Percentiles rank a stretch among this genome's conserved stretches.
Evolutionary conservation across 306 rosid species (phyloP).

Genomic region (Prunus salicina): DNA sequence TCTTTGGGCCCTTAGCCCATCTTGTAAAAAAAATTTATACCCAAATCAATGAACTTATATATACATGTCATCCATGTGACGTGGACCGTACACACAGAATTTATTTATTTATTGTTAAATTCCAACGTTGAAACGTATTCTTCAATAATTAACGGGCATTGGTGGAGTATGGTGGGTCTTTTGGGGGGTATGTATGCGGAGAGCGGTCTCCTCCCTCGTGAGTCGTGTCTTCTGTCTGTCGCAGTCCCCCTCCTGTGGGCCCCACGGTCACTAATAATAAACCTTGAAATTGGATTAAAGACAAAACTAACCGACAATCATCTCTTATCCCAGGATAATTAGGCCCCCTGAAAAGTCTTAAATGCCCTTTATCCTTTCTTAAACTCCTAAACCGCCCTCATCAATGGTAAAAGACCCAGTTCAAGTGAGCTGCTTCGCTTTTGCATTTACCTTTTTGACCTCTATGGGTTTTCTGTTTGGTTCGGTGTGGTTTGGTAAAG

Average conservation of each 20-base stretch:
- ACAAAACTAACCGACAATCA: conserved; percentile 30
- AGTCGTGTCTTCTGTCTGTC: background rate
- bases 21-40: no score
- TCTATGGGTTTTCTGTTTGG: background rate
- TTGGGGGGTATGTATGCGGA: background rate
- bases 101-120: background rate
- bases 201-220: background rate
- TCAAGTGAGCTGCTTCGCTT: background rate
- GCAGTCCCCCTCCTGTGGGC: background rate
- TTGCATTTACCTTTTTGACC: background rate
- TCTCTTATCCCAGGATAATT: conserved; percentile 10
- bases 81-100: background rate
- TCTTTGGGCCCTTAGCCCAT: no score
- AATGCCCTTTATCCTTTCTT: background rate
- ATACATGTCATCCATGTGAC: background rate
- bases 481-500: background rate
- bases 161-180: background rate
- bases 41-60: no score
- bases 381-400: background rate
- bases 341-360: background rate
- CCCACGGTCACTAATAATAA: background rate
- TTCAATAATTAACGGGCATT: background rate
- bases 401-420: background rate
- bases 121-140: background rate
- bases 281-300: background rate